phyloP scores from a whole-genome alignment of 768 basidiomycete genomes.

The Leccinum incarnatum region DNA sequence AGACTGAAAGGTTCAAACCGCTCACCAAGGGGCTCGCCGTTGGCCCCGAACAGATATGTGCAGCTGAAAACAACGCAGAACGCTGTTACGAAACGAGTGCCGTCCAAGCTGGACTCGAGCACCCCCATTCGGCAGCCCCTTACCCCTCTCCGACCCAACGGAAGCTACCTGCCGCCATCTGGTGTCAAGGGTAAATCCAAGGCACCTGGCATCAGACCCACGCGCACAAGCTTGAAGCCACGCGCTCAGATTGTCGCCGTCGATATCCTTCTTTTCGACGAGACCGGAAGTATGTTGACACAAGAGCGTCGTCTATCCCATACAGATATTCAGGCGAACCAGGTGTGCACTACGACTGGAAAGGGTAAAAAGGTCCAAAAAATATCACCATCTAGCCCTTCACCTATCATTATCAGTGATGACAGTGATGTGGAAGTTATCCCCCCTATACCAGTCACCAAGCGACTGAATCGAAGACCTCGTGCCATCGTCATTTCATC shows the following conservation, averaged over 20 bases:
- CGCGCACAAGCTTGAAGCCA: slow-evolving; percentile 34
- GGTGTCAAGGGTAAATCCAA: slow-evolving; percentile 24
- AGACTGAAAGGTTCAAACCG: slow-evolving; percentile 11
- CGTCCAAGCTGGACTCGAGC: slow-evolving; percentile 12
- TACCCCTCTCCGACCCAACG: slow-evolving; percentile 37
- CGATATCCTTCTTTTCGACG: slow-evolving; percentile 68
- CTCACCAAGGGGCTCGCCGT: slow-evolving; percentile 21
- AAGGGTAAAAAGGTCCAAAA: slow-evolving; percentile 9
- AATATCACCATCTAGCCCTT: slow-evolving; percentile 1
- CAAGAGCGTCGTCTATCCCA: slow-evolving; percentile 61
- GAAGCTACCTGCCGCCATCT: slow-evolving; percentile 24
- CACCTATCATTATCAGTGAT: slow-evolving; percentile 26
- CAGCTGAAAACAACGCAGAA: slow-evolving; percentile 15
- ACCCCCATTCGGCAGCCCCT: slow-evolving; percentile 39
- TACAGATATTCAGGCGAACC: slow-evolving; percentile 40
- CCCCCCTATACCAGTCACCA: slow-evolving; percentile 11
- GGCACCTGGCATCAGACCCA: slow-evolving; percentile 8
- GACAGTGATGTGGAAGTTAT: slow-evolving; percentile 31
- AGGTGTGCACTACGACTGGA: neutral
- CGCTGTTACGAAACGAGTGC: slow-evolving; percentile 14
- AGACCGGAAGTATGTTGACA: slow-evolving; percentile 52
- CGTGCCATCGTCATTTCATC: slow-evolving; percentile 38
- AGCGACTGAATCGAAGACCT: slow-evolving; percentile 14
- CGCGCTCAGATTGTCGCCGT: slow-evolving; percentile 53
- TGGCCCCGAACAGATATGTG: slow-evolving; percentile 28